Percentiles rank a stretch among this genome's conserved stretches.
phyloP scores from a whole-genome alignment of 1,284 basidiomycete genomes.

The Sanghuangporus baumii region DNA sequence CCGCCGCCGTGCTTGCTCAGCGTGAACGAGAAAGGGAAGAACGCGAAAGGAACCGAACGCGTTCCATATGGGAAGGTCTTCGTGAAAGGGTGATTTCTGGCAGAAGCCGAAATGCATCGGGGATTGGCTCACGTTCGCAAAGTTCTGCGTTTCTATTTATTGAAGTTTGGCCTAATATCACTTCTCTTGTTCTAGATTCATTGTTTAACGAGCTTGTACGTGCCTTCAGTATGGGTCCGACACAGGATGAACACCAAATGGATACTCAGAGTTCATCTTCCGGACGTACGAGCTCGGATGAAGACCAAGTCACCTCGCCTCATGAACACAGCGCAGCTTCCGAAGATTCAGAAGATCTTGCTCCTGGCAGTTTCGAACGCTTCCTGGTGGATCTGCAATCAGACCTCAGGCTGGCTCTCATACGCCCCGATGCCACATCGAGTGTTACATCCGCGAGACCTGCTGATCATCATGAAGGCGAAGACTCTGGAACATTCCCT shows the following conservation, averaged over 20 bases:
- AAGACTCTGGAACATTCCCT: not conserved
- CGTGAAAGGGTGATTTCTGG: slow-evolving; percentile 55
- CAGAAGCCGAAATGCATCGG: slow-evolving; percentile 3
- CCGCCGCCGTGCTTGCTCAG: slow-evolving; percentile 19
- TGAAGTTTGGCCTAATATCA: slow-evolving; percentile 23
- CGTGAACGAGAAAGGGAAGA: slow-evolving; percentile 22
- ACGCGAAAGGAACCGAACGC: slow-evolving; percentile 34
- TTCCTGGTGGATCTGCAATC: slow-evolving; percentile 69
- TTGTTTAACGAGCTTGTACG: slow-evolving; percentile 73
- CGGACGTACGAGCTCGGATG: not conserved
- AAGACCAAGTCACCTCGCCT: slow-evolving; percentile 12
- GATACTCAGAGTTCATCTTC: slow-evolving; percentile 15
- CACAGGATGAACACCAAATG: slow-evolving; percentile 32
- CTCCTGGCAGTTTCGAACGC: slow-evolving; percentile 69
- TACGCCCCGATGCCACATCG: slow-evolving; percentile 16
- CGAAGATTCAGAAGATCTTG: slow-evolving; percentile 31
- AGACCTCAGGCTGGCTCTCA: slow-evolving; percentile 57
- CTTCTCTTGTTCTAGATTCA: slow-evolving; percentile 48
- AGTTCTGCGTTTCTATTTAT: not conserved
- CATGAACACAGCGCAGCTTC: slow-evolving; percentile 1
- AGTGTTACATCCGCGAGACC: not conserved
- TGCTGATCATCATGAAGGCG: not conserved
- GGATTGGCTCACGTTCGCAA: not conserved
- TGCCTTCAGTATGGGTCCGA: slow-evolving; percentile 66
- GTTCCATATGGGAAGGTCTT: slow-evolving; percentile 59